Base-by-base conservation (phyloP, 805 yeast genomes). In the Kuraishia hungarica region DNA sequence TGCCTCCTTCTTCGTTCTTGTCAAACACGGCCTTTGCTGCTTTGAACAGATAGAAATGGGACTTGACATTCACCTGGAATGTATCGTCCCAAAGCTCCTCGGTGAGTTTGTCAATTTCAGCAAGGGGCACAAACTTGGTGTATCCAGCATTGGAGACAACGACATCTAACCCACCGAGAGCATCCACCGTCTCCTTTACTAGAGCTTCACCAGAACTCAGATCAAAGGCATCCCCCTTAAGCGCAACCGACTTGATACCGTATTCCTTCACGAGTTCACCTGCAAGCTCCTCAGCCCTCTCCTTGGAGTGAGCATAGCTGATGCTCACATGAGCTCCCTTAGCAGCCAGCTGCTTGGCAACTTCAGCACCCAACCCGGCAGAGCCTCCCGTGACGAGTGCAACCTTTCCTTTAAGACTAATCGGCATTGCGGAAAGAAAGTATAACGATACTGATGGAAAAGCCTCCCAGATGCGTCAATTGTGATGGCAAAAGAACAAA, bases 111-210 rank as follows among this genome's bases (percentile, higher is more conserved):
- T 69, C 71, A 47, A 71, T 57, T 53, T 70, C 69, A 17, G 62
- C 60, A 55, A 63, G 63, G 15, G 72, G 66, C 17, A 68, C 60
- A 47, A 67, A 59, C 53, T 69, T 63, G 13, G 75, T 71, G 72
- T 73, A 71, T 2, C 74, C 74, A 7, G 72, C 73, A 56, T 71
- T 71, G 15, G 74, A 70, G 15, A 71, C 61, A 22, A 71, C 72
- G 28, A 75, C 73, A 55, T 72, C 74, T 19, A 75, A 59, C 8
- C 68, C 69, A 10, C 68, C 69, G 26, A 68, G 62, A 21, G 59
- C 58, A 23, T 52, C 60, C 13, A 62, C 62, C 2, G 70, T 64
- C 17, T 61, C 64, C 1, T 50, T 57, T 2, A 75, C 68, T 21
- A 70, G 59, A 29, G 54, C 52, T 21, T 62, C 64, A 15, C 60